These are phyloP conservation scores for Exophiala bonariae DNA, from an alignment of 2,329 filamentous ascomycete species.

Conservation along the genomic window DNA sequence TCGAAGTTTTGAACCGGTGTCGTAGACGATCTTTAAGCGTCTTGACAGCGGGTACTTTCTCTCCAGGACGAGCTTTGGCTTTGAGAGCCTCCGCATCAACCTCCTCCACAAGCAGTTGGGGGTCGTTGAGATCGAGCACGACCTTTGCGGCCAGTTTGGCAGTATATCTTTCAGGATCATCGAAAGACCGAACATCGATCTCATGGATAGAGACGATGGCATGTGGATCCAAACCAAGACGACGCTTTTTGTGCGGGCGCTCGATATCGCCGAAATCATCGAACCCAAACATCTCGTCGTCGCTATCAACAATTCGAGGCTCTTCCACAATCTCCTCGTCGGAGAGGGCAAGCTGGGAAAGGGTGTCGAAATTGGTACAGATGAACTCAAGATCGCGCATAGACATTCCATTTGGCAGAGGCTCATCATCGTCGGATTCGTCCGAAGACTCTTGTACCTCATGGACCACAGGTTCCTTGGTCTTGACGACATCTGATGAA, in stretches of 20 bases:
- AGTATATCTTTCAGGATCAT: slow-evolving; percentile 75
- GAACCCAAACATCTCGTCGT: slow-evolving; percentile 62
- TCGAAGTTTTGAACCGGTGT: slow-evolving; percentile 90
- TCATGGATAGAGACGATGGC: slow-evolving; percentile 55
- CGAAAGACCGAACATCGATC: slow-evolving; percentile 70
- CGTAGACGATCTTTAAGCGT: slow-evolving; percentile 56
- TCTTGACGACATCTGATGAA: slow-evolving; percentile 35
- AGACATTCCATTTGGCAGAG: slow-evolving; percentile 67
- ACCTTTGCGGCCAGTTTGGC: slow-evolving; percentile 74
- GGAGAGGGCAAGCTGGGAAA: slow-evolving; percentile 52
- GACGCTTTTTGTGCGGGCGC: slow-evolving; percentile 67
- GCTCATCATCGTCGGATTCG: slow-evolving; percentile 60
- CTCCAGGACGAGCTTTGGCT: slow-evolving; percentile 36
- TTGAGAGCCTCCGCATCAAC: slow-evolving; percentile 65
- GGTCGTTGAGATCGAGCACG: slow-evolving; percentile 83
- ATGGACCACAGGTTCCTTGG: slow-evolving; percentile 39
- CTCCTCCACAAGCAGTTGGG: slow-evolving; percentile 79
- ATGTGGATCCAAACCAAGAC: slow-evolving; percentile 44
- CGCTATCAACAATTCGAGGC: slow-evolving; percentile 29
- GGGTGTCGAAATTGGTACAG: slow-evolving; percentile 80
- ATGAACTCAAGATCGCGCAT: slow-evolving; percentile 80
- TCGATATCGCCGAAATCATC: slow-evolving; percentile 50
- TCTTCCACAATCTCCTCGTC: slow-evolving; percentile 33
- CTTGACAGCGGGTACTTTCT: slow-evolving; percentile 60
- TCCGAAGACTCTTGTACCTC: slow-evolving; percentile 50